Base-by-base conservation (phyloP, 2,329 filamentous ascomycete genomes). In the Arthrinium phaeospermum region DNA sequence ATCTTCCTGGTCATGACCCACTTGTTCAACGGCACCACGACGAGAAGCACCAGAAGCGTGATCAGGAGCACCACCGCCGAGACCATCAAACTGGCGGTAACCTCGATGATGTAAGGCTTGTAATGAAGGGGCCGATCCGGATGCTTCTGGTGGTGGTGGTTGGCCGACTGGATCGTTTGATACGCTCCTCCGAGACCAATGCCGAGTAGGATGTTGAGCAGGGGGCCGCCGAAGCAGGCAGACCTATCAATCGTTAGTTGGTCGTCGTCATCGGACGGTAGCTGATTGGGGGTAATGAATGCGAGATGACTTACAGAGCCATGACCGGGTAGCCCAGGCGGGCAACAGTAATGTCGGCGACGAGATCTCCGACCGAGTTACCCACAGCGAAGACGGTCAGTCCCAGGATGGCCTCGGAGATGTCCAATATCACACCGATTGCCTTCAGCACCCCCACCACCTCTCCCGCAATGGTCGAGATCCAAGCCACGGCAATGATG, bases 151-250 rank as follows among this genome's bases (percentile, higher is more conserved):
- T 94, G 90, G 70, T 86, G 86, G 74, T 90, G 86, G 76, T 92
- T 89, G 24, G 92, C 93, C 45, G 90, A 88, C 71, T 88, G 88
- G 22, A 97, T 87, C 72, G 94, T 95, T 89, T 98, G 96, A 80
- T 95, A 97, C 51, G 94, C 89, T 22, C 96, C 96, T 37, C 93
- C 93, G 4, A 98, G 86, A n/a, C 96, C 96, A 70, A 99, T 95
- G 0, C 96, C 96, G 4, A 99, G 89, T 0, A 99, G 85, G 74
- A 99, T 99, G 78, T 99, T 99, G 53, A 99, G 89, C 94, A 99
- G 96, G 0, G 96, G 96, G 0, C 96, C 97, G n/a, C 96, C 96
- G 80, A 99, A 98, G 80, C 96, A 99, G 5, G 96, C 96, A 46
- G 94, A 95, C 53, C 88, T 90, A 74, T 73, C 67, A 47, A 49